Evolutionary conservation across 768 basidiomycete species (phyloP), one percentile per base, ranked within the genome.

Genomic region (Suillus weaverae): DNA sequence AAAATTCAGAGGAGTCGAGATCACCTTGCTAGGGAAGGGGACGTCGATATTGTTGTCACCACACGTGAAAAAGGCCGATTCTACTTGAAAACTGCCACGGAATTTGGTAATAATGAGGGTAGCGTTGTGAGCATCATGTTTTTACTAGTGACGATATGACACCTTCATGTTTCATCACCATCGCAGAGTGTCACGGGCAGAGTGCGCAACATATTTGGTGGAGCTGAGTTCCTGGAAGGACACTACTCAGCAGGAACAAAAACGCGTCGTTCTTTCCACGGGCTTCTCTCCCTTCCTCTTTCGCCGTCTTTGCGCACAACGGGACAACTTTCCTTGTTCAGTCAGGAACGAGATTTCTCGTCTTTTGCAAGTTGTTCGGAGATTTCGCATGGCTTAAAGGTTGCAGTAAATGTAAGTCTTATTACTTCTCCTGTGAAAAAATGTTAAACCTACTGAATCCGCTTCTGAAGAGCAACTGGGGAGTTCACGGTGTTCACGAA

Each of bases 41-140:
- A 92, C 67, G 85, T 96, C 13, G 94, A 97, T 70, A 74, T 99
- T 43, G 84, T 96, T 2, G 87, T 97, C 76, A 84, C 85, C 65
- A 84, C 93, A 4, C 81, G 84, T 46, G 96, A 98, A 75, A 85
- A 85, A 63, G 87, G 92, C 6, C 80, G 92, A 43, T 86, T 89
- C 69, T 94, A 84, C 69, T 70, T 96, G 8, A 92, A 91, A 67
- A 92, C 89, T 3, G 84, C 92, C 5, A 98, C 96, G 4, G 95
- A 98, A 71, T 81, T 98, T 7, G 97, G 97, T 4, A 95, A 97
- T 65, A 90, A 89, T 59, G 97, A 98, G 75, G 97, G 93, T 13
- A 95, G 81, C 62, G 95, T 94, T n/a, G 95, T 95, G 72, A 73
- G 93, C 84, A 7, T 61, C 0, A 30, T 36, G 54, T 62, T 61